These are phyloP conservation scores for Aphanocladium album DNA, from an alignment of 2,329 filamentous ascomycete genomes.

Conservation along the genomic window DNA sequence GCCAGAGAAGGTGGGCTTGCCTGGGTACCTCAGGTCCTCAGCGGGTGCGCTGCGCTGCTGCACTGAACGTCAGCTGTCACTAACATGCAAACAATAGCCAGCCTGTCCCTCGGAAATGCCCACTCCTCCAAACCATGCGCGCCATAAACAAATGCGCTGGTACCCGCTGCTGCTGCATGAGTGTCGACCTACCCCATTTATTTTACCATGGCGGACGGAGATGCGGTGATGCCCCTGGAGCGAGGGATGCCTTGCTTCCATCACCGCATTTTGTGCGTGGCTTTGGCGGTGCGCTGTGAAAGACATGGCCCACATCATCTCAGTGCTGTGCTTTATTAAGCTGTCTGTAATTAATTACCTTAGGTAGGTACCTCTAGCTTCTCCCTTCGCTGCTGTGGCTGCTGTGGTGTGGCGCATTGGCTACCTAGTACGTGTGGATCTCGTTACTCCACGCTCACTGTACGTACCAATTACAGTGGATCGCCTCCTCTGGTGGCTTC, in stretches of 20 bases:
- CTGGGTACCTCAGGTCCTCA: background rate
- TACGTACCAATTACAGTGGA: background rate
- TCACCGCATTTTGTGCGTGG: background rate
- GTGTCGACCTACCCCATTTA: background rate
- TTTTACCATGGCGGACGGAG: background rate
- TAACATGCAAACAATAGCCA: background rate
- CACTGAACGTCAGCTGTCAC: background rate
- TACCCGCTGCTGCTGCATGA: background rate
- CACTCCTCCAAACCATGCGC: background rate
- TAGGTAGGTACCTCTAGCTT: no score
- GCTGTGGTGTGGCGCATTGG: background rate
- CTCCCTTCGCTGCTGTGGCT: background rate
- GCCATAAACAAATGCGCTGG: background rate
- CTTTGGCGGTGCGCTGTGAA: background rate
- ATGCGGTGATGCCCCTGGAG: background rate
- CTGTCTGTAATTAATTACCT: no score
- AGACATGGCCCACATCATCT: background rate
- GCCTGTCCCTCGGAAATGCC: background rate
- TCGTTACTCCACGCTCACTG: background rate
- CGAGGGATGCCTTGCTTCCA: background rate
- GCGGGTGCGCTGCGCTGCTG: background rate
- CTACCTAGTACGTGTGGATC: background rate
- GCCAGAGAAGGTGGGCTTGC: background rate
- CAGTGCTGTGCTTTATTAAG: background rate
- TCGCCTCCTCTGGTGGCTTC: background rate